Percentiles rank a stretch among this genome's conserved stretches.
Evolutionary conservation across 495 filamentous ascomycete species (phyloP).

Genomic region (Viridothelium virens): DNA sequence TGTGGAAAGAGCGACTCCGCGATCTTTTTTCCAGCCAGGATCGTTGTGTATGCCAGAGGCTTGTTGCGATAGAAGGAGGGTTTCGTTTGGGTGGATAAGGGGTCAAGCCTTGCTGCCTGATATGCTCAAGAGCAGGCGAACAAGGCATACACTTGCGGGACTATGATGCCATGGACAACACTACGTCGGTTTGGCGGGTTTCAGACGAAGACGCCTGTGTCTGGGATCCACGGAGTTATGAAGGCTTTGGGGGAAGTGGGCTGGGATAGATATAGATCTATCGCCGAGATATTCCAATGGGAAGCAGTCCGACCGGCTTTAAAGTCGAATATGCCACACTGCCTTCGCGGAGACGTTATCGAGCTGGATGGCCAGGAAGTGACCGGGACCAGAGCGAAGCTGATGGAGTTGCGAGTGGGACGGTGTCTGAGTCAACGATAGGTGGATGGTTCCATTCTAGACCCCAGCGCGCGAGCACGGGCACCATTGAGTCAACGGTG

Average conservation of each 20-base stretch:
- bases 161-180: too few relatives aligned
- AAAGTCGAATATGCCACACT: background rate
- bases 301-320: too few relatives aligned
- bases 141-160: too few relatives aligned
- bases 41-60: background rate
- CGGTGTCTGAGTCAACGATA: background rate
- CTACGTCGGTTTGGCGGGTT: background rate
- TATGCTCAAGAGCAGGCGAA: background rate
- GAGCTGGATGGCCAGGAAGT: background rate
- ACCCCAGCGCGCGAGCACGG: too few relatives aligned
- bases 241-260: too few relatives aligned
- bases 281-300: too few relatives aligned
- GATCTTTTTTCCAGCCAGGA: constrained; percentile 2
- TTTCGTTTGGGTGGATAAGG: background rate
- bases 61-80: background rate
- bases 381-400: background rate
- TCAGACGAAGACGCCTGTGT: background rate
- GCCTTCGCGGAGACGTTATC: background rate
- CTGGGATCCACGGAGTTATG: too few relatives aligned
- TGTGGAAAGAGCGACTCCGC: background rate
- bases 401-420: background rate
- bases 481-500: too few relatives aligned
- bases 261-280: too few relatives aligned
- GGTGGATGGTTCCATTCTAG: too few relatives aligned
- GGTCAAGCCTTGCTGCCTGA: constrained; percentile 3